Percentiles rank a stretch among this genome's conserved stretches.
Evolutionary conservation across 75 land plant genomes (phyloP).

Genomic region (Pinus taeda): DNA sequence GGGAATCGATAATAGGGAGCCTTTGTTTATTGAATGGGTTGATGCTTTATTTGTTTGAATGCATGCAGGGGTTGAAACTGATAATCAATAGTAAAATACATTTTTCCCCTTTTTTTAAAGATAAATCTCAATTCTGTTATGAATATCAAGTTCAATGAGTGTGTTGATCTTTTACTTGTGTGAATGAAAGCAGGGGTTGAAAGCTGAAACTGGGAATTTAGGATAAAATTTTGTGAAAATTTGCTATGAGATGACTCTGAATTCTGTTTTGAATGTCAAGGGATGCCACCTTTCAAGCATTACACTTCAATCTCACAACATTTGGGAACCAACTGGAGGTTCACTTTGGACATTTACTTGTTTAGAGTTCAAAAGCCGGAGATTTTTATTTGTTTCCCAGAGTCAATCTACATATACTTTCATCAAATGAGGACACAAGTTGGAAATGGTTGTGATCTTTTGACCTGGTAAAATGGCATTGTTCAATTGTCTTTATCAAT

Average conservation of each 20-base stretch:
- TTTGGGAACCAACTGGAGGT: slow-evolving; percentile 5
- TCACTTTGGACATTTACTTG: slow-evolving; percentile 3
- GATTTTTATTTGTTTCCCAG: neutral
- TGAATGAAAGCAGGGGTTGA: neutral
- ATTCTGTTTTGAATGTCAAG: neutral
- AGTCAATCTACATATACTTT: neutral
- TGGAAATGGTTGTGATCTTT: neutral
- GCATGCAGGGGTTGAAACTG: neutral
- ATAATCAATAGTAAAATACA: neutral
- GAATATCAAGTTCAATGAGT: neutral
- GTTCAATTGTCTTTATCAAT: neutral
- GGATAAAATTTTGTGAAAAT: neutral
- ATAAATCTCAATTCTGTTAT: no score
- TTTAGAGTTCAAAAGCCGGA: neutral
- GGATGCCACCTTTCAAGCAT: neutral
- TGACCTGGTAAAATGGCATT: neutral
- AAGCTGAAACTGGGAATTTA: neutral
- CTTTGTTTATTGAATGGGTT: neutral
- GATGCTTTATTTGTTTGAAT: neutral
- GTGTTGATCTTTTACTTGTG: neutral
- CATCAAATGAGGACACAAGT: neutral
- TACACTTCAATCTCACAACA: neutral
- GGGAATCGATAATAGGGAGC: neutral
- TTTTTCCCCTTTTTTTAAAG: no score
- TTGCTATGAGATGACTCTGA: slow-evolving; percentile 10